phyloP scores from a whole-genome alignment of 805 yeast genomes.

The Candida michaelii region DNA sequence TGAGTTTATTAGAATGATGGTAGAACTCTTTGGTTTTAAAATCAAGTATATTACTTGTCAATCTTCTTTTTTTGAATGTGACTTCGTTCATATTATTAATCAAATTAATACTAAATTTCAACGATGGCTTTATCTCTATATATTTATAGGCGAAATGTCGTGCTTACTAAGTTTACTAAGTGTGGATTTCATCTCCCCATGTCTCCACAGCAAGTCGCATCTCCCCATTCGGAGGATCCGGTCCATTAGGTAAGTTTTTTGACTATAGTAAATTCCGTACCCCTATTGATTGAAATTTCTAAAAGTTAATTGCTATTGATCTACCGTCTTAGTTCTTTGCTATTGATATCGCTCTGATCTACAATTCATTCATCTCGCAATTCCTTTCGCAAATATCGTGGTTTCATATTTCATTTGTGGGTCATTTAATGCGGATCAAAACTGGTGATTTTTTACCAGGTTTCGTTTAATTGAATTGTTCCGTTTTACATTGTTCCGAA shows the following conservation, averaged over 20 bases:
- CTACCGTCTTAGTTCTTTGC: neutral
- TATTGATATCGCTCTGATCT: too few species aligned
- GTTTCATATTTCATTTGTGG: too few species aligned
- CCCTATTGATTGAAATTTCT: neutral
- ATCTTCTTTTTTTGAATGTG: constrained; percentile 1
- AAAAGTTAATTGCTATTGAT: neutral
- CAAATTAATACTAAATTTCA: neutral
- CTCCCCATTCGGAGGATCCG: neutral
- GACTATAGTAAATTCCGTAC: neutral
- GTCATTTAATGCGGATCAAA: neutral
- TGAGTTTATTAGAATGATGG: constrained; percentile 1
- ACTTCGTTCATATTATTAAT: constrained; percentile 4
- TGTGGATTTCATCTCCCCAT: constrained; percentile 1
- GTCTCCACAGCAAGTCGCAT: constrained; percentile 2
- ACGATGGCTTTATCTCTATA: neutral
- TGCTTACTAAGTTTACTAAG: neutral
- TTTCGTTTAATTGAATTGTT: neutral
- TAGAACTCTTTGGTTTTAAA: neutral
- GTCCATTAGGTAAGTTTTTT: neutral
- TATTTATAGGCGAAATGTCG: constrained; percentile 2
- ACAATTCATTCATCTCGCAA: too few species aligned
- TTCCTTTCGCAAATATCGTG: too few species aligned
- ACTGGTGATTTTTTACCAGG: neutral
- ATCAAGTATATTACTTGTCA: neutral
- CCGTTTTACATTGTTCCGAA: neutral